Conservation (phyloP, 345 rosid genomes). For the Pistacia integerrima region DNA sequence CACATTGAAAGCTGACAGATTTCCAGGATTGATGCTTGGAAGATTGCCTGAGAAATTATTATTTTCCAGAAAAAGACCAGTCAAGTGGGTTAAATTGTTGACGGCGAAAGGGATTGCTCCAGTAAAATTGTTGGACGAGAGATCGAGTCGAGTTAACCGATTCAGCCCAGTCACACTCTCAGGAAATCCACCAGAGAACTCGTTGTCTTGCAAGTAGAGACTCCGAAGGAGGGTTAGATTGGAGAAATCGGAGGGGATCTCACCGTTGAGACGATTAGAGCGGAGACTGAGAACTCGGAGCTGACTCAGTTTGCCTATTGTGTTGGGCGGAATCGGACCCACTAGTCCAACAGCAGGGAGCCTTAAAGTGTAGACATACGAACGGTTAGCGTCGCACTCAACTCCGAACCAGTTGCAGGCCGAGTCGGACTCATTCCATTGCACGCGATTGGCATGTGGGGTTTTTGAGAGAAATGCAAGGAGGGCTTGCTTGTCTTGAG, state of each 20-base stretch:
- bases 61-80: conserved; percentile 59
- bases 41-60: conserved; percentile 71
- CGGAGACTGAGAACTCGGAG: conserved; percentile 94
- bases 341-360: conserved; percentile 86
- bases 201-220: conserved; percentile 71
- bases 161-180: conserved; percentile 46
- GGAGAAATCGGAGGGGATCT: conserved; percentile 83
- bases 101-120: conserved; percentile 73
- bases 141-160: conserved; percentile 72
- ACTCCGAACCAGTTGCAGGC: conserved; percentile 91
- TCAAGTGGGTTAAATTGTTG: conserved; percentile 74
- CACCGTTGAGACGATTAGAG: conserved; percentile 72
- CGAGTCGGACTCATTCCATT: conserved; percentile 71
- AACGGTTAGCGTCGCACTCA: conserved; percentile 55
- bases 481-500: conserved; percentile 77
- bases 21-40: conserved; percentile 48
- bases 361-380: conserved; percentile 62
- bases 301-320: conserved; percentile 66
- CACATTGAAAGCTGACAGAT: conserved; percentile 57
- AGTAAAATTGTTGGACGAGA: conserved; percentile 75
- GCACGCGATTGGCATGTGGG: conserved; percentile 74
- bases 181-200: conserved; percentile 70
- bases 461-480: conserved; percentile 56
- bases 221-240: conserved; percentile 71
- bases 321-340: conserved; percentile 67